Percentiles rank a stretch among this genome's conserved stretches.
Conservation (phyloP, 371 early-diverging fungal species). For the Nosema granulosis region DNA sequence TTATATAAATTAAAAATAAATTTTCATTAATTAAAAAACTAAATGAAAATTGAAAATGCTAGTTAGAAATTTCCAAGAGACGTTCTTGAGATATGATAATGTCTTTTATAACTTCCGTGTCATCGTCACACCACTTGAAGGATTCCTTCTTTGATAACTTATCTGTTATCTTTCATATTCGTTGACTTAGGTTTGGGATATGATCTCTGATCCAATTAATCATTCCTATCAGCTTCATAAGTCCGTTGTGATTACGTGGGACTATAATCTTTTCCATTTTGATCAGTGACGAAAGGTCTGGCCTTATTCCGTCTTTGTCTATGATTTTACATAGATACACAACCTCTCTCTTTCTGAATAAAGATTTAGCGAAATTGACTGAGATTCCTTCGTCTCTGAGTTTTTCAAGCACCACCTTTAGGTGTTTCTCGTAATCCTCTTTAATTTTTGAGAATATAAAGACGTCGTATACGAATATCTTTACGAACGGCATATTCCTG, state of each 20-base stretch:
- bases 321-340: not conserved
- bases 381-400: not conserved
- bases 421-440: conserved; percentile 12
- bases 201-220: not conserved
- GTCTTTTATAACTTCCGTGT: too few species aligned
- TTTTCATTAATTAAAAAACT: too few species aligned
- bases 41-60: too few species aligned
- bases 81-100: too few species aligned
- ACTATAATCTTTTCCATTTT: not conserved
- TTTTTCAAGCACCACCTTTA: not conserved
- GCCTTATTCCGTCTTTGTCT: too few species aligned
- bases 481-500: not conserved
- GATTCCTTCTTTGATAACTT: too few species aligned
- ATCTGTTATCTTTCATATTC: too few species aligned
- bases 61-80: too few species aligned
- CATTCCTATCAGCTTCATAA: not conserved
- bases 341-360: not conserved
- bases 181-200: not conserved
- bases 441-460: conserved; percentile 9
- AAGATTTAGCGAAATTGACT: not conserved
- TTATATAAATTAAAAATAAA: too few species aligned
- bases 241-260: too few species aligned
- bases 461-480: conserved; percentile 30
- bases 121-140: too few species aligned
- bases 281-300: not conserved